Percentiles rank a stretch among this genome's conserved stretches.
Evolutionary conservation across 176 grass and related monocot species (phyloP).

Genomic region (Oryza nivara): DNA sequence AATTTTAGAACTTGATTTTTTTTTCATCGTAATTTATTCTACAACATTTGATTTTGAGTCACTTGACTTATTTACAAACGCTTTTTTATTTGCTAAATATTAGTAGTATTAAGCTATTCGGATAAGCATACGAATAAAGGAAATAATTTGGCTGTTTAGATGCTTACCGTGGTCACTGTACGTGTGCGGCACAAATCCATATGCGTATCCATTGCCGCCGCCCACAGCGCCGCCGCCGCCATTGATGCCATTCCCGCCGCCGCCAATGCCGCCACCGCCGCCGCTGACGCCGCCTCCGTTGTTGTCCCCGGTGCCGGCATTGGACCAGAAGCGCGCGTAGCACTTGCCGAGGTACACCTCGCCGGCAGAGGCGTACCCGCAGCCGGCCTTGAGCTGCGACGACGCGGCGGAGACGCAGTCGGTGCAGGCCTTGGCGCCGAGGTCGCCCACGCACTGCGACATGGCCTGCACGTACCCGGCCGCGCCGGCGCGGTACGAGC

Average conservation of each 20-base stretch:
- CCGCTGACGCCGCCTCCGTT: background rate
- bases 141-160: background rate
- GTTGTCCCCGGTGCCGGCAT: slow-evolving; percentile 14
- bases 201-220: slow-evolving; percentile 43
- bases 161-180: slow-evolving; percentile 57
- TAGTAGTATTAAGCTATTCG: too few species aligned
- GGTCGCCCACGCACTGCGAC: slow-evolving; percentile 92
- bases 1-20: too few species aligned
- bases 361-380: slow-evolving; percentile 55
- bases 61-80: too few species aligned
- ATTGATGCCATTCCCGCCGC: background rate
- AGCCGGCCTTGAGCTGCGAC: slow-evolving; percentile 65
- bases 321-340: slow-evolving; percentile 87
- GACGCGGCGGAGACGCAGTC: slow-evolving; percentile 70
- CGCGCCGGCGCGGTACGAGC: slow-evolving; percentile 59
- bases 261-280: background rate
- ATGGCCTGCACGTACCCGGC: slow-evolving; percentile 85
- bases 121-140: too few species aligned
- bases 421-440: slow-evolving; percentile 61
- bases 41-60: too few species aligned
- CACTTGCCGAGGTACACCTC: slow-evolving; percentile 97
- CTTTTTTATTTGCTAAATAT: too few species aligned
- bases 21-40: too few species aligned
- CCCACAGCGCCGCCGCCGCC: background rate
- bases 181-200: slow-evolving; percentile 46